A percentile compares a stretch with the other conserved stretches of the same genome.
phyloP scores from a whole-genome alignment of 106 monocot species.

The Acorus gramineus region DNA sequence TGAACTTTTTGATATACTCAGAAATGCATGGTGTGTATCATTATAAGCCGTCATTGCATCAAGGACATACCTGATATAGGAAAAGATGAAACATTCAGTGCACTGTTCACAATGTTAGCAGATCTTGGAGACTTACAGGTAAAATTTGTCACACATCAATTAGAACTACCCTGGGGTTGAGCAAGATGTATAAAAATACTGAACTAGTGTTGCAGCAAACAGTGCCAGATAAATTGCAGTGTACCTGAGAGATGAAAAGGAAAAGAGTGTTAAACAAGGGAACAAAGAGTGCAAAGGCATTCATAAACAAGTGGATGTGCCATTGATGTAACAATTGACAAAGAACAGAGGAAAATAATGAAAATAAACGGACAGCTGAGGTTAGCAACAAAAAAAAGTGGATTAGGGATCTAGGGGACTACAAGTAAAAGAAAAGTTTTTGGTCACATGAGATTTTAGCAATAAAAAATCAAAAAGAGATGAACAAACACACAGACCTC shows the following conservation, averaged over 20 bases:
- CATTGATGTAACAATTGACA: no score
- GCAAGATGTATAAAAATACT: conserved; percentile 65
- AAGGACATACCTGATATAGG: conserved; percentile 50
- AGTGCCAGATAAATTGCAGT: conserved; percentile 35
- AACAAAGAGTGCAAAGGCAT: no score
- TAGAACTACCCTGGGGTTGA: conserved; percentile 78
- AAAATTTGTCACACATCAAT: not conserved
- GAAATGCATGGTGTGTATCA: conserved; percentile 24
- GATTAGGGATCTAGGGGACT: not conserved
- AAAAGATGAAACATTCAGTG: not conserved
- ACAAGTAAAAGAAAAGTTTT: not conserved
- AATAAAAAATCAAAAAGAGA: not conserved
- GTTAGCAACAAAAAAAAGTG: not conserved
- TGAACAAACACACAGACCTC: not conserved
- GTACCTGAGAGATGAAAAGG: conserved; percentile 35
- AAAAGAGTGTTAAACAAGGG: no score
- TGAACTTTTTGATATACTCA: conserved; percentile 26
- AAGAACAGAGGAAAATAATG: no score
- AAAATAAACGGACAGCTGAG: no score
- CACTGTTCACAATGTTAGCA: no score
- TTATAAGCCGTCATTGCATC: conserved; percentile 55
- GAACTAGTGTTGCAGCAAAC: conserved; percentile 43
- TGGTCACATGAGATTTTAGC: not conserved
- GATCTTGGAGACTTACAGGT: no score
- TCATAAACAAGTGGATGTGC: no score